Percentiles rank a stretch among this genome's conserved stretches.
phyloP scores from a whole-genome alignment of 306 rosid genomes.

The Nissolia schottii region DNA sequence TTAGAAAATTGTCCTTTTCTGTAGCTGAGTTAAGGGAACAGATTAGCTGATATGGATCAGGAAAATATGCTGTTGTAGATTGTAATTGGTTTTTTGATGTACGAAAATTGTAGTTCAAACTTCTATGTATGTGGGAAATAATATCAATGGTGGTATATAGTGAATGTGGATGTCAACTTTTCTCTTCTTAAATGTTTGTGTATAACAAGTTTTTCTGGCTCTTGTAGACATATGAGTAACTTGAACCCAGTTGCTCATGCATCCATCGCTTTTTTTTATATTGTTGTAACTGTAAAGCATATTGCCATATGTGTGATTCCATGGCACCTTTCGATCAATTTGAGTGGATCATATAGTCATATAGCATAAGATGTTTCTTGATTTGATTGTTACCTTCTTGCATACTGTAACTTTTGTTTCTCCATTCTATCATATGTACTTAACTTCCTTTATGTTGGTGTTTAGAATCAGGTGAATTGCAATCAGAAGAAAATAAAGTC shows the following conservation, averaged over 20 bases:
- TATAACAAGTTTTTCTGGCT: not conserved
- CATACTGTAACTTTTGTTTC: not conserved
- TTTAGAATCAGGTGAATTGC: conserved; percentile 58
- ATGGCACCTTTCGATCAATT: not conserved
- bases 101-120: not conserved
- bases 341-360: not conserved
- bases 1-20: not conserved
- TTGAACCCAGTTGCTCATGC: not conserved
- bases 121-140: not conserved
- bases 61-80: not conserved
- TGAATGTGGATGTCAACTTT: not conserved
- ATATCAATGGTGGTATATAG: not conserved
- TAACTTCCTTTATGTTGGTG: conserved; percentile 26
- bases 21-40: not conserved
- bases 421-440: not conserved
- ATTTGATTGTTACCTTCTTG: not conserved
- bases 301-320: conserved; percentile 12
- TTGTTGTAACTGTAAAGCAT: not conserved
- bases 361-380: not conserved
- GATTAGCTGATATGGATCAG: not conserved
- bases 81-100: not conserved
- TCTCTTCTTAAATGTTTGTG: not conserved
- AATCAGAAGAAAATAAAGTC: conserved; percentile 72
- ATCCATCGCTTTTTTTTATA: not conserved
- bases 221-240: not conserved